These are phyloP conservation scores for Fagus crenata DNA, from an alignment of 306 rosid genomes.

Conservation along the genomic window DNA sequence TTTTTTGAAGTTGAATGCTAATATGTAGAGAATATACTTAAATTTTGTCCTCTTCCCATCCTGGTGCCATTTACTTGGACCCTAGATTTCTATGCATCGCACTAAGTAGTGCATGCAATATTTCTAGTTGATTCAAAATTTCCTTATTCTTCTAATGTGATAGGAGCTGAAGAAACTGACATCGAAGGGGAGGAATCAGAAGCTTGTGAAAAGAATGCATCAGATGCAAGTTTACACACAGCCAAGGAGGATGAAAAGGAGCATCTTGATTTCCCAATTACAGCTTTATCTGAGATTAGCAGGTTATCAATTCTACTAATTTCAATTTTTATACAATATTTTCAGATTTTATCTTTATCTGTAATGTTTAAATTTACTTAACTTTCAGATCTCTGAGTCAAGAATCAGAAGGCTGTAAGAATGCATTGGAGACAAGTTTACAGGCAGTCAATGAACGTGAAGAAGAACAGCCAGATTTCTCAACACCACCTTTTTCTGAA, in stretches of 20 bases:
- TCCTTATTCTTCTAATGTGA: constrained; percentile 19
- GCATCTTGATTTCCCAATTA: constrained; percentile 39
- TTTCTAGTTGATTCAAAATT: not conserved
- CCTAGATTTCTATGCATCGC: not conserved
- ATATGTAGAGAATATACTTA: no score
- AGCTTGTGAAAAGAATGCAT: constrained; percentile 40
- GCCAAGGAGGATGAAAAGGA: constrained; percentile 51
- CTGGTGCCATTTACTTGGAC: not conserved
- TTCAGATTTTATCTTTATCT: not conserved
- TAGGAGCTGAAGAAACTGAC: constrained; percentile 45
- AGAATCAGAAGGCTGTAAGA: no score
- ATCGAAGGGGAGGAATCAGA: constrained; percentile 63
- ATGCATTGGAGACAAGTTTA: not conserved
- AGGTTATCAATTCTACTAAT: constrained; percentile 32
- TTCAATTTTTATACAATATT: not conserved
- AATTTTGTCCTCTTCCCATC: no score
- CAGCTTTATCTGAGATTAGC: constrained; percentile 51
- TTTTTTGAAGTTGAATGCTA: no score
- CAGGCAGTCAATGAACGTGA: not conserved
- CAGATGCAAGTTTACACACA: constrained; percentile 42
- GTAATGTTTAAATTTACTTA: not conserved
- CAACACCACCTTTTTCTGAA: not conserved
- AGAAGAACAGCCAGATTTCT: constrained; percentile 5
- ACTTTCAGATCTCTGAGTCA: not conserved
- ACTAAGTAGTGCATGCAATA: not conserved